phyloP scores from a whole-genome alignment of 768 basidiomycete genomes.

The Boletales sp. region DNA sequence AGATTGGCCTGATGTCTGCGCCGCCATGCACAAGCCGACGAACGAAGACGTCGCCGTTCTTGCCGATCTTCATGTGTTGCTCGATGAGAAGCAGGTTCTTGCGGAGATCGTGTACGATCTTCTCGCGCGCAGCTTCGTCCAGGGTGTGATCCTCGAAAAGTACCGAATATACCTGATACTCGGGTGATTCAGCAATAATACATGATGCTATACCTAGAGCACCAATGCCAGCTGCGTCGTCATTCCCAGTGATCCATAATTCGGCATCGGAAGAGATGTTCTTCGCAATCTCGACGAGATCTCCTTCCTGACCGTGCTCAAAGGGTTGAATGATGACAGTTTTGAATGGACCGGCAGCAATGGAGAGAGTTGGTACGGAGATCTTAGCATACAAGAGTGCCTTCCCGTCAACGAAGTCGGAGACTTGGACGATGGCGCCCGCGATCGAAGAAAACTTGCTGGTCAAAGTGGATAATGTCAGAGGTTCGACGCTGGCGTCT shows the following conservation, averaged over 20 bases:
- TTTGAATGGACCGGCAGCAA: slow-evolving; percentile 19
- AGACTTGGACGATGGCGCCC: slow-evolving; percentile 9
- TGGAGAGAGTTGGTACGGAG: slow-evolving; percentile 8
- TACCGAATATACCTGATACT: slow-evolving; percentile 25
- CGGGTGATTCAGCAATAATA: slow-evolving; percentile 27
- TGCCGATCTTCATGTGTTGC: slow-evolving; percentile 27
- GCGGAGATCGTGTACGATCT: slow-evolving; percentile 22
- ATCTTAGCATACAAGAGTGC: slow-evolving; percentile 16
- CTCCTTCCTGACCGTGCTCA: slow-evolving; percentile 22
- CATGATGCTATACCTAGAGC: slow-evolving; percentile 28
- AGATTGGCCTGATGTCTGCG: slow-evolving; percentile 15
- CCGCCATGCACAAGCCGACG: slow-evolving; percentile 27
- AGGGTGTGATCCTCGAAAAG: slow-evolving; percentile 30
- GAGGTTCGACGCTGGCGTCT: slow-evolving; percentile 9
- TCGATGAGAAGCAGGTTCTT: slow-evolving; percentile 25
- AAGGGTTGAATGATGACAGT: slow-evolving; percentile 26
- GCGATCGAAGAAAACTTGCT: slow-evolving; percentile 10
- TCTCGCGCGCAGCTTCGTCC: slow-evolving; percentile 19
- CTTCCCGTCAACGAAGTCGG: slow-evolving; percentile 9
- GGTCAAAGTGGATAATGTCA: slow-evolving; percentile 11
- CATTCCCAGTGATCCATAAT: slow-evolving; percentile 28
- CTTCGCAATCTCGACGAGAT: slow-evolving; percentile 24
- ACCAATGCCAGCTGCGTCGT: slow-evolving; percentile 28
- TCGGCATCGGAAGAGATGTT: slow-evolving; percentile 24
- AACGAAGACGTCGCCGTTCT: slow-evolving; percentile 25